These are phyloP conservation scores for Kokia cookei DNA, from an alignment of 441 rosid species.

Conservation along the genomic window DNA sequence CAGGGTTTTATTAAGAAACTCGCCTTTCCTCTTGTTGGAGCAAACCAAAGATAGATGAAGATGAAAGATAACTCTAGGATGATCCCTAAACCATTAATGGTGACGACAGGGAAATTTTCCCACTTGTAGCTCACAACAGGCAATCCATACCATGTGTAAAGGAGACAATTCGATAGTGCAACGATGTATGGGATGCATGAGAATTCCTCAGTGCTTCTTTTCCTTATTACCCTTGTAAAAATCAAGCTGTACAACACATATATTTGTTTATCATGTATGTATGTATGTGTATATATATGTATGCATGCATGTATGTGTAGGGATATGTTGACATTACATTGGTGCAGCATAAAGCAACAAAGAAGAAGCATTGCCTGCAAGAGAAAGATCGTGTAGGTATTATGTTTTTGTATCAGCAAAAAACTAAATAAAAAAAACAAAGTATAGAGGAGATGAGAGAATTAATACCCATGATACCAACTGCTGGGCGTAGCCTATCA, in stretches of 20 bases:
- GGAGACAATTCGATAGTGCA: conserved; percentile 58
- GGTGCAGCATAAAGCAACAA: conserved; percentile 69
- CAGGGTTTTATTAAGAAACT: neutral
- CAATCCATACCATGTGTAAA: conserved; percentile 78
- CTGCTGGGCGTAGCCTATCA: conserved; percentile 48
- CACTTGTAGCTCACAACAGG: conserved; percentile 73
- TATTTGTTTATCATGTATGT: neutral
- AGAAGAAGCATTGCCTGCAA: conserved; percentile 80
- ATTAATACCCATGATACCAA: conserved; percentile 54
- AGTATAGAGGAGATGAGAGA: neutral
- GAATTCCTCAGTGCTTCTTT: conserved; percentile 66
- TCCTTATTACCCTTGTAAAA: conserved; percentile 56
- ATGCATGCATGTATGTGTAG: neutral
- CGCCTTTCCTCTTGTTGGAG: conserved; percentile 37
- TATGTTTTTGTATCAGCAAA: neutral
- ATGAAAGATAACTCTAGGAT: conserved; percentile 70
- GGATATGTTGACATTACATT: conserved; percentile 34
- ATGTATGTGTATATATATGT: neutral
- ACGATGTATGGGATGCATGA: conserved; percentile 72
- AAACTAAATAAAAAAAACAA: neutral
- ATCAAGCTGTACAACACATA: conserved; percentile 44
- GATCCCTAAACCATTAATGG: conserved; percentile 72
- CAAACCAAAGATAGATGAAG: conserved; percentile 44
- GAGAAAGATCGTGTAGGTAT: neutral
- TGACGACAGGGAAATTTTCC: conserved; percentile 70